Evolutionary conservation across 2,329 filamentous ascomycete species (phyloP), one percentile per base, ranked within the genome.

Genomic region (Furcasterigmium sp.): DNA sequence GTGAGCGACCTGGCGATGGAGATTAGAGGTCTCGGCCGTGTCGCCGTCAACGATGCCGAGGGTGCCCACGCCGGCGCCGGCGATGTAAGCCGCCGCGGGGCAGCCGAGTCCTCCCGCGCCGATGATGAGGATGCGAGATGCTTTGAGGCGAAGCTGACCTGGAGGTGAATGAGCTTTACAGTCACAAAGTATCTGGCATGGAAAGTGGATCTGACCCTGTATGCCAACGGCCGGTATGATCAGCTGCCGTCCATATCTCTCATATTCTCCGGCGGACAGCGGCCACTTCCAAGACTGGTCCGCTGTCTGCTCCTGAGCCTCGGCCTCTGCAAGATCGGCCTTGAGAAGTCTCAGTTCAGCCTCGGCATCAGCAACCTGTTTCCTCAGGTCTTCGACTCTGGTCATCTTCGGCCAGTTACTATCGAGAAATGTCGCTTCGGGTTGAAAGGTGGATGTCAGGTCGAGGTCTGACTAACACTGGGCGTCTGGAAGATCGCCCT

Each of bases 1-100:
- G 60, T 98, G 91, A 25, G 90, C 77, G 40, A 97, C 81, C 65
- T 98, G 93, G 1, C 93, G 83, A 68, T 97, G 93, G 13, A 98
- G 73, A 59, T 98, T 98, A 21, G 90, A 95, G 14, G 76, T 68
- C 59, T 97, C 93, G 23, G 98, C 91, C 0, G 72, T 73, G 63
- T 98, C 93, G 4, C 86, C 90, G 59, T 98, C 93, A 19, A 93
- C 79, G 8, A 98, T 69, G 0, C 91, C 91, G 15, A 98, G 64
- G 0, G 75, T 86, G 8, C 91, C 90, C 1, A 96, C 76, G 1
- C 93, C 93, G 2, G 93, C 87, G 18, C 89, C 91, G 9, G 90
- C 88, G 2, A 98, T 78, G 59, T 98, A 98, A n/a, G 87, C 78
- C 1, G 91, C 87, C 11, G 93, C 90, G 10, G 93, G 93, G 59